Base-by-base conservation (phyloP, 345 rosid species). In the Nephelium lappaceum region DNA sequence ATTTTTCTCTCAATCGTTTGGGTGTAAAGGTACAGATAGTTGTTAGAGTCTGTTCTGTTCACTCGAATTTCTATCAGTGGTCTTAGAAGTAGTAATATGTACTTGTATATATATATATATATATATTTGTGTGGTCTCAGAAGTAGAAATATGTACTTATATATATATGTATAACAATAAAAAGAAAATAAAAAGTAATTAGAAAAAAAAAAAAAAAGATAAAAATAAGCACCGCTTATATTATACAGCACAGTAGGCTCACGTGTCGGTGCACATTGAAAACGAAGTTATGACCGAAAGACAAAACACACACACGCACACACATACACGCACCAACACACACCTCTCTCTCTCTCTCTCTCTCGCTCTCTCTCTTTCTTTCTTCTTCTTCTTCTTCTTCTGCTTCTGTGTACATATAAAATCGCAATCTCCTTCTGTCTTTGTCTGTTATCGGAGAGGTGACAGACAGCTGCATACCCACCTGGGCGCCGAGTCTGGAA, bases 241-340 rank as follows among this genome's bases (percentile, higher is more conserved):
- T 5, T 43, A 43, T 45, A 45, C 0, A 45, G 12, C 21, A 38
- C 3, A 39, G 43, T 69, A 43, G 14, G 27, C 78, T 80, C 78
- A 80, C 78, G 78, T 74, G 82, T 80, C 78, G 75, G 73, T 79
- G 78, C 61, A 6, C 62, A 41, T 38, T 41, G 55, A 61, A 39
- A 73, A 69, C 39, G n/a, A 24, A 51, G 21, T 73, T 73, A 60
- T 60, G n/a, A 31, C 70, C 27, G 67, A 36, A 73, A 65, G 53
- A 27, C 70, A 5, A n/a, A 38, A 58, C 47, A 31, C 25, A 11
- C 27, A 63, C 67, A 24, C 67, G 4, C 19, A 10, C 9, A 10
- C 19, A 10, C 9, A 10, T 12, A 12, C 16, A 11, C 18, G 3
- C 53, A 14, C 5, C 36, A 31, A 31, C 36, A 45, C 8, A 39